Evolutionary conservation across 148 eudicot genomes (phyloP).

Genomic region (Rhododendron williamsianum): DNA sequence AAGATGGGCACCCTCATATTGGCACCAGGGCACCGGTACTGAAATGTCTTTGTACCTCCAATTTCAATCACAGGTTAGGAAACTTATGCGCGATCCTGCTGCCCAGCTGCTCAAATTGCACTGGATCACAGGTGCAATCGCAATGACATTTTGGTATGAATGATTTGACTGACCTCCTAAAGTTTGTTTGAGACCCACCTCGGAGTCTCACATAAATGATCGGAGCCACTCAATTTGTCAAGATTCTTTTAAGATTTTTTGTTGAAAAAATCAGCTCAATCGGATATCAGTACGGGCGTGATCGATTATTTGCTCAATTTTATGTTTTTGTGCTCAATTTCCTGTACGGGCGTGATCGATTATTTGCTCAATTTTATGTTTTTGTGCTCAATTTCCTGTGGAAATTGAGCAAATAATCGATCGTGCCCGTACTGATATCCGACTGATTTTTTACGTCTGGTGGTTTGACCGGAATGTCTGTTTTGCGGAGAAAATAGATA

Average conservation of each 20-base stretch:
- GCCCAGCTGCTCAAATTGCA: neutral
- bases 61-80: neutral
- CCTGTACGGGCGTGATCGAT: neutral
- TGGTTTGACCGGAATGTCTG: too few relatives aligned
- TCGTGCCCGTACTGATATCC: neutral
- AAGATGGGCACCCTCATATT: too few relatives aligned
- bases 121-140: neutral
- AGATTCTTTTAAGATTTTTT: too few relatives aligned
- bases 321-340: too few relatives aligned
- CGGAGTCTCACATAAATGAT: neutral
- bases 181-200: neutral
- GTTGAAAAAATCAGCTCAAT: neutral
- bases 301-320: too few relatives aligned
- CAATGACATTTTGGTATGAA: neutral
- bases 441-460: too few relatives aligned
- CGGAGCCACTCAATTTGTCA: neutral
- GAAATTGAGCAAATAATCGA: neutral
- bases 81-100: neutral
- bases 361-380: too few relatives aligned
- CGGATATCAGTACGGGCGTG: neutral
- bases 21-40: too few relatives aligned
- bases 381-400: too few relatives aligned
- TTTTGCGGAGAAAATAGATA: too few relatives aligned
- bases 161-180: neutral
- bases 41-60: too few relatives aligned